phyloP scores from a whole-genome alignment of 2,329 filamentous ascomycete species.

The Aspergillus pseudoterreus region DNA sequence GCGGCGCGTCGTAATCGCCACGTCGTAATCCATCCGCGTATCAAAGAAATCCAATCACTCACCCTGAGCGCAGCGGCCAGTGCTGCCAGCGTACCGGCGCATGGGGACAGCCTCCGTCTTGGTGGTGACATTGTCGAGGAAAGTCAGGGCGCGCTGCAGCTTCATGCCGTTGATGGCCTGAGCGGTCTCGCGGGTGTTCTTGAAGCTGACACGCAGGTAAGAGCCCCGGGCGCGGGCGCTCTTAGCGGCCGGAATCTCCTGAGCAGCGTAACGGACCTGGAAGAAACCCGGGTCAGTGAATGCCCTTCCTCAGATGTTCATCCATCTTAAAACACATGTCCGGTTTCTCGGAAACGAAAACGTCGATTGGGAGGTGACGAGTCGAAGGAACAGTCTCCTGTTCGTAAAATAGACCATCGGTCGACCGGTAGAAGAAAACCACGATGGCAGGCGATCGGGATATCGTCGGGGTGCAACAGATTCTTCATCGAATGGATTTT shows the following conservation, averaged over 20 bases:
- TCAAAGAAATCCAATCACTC: slow-evolving; percentile 49
- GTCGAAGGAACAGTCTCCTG: no score
- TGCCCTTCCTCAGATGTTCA: slow-evolving; percentile 8
- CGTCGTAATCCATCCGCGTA: background rate
- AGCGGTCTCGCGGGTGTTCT: slow-evolving; percentile 99
- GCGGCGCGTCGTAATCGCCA: background rate
- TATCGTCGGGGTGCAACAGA: no score
- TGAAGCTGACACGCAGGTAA: slow-evolving; percentile 99
- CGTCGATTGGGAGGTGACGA: no score
- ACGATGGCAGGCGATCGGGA: no score
- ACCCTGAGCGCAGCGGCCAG: slow-evolving; percentile 96
- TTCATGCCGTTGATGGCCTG: slow-evolving; percentile 99
- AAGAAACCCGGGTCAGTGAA: slow-evolving; percentile 27
- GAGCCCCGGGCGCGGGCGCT: slow-evolving; percentile 96
- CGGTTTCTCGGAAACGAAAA: background rate
- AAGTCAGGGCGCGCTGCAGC: slow-evolving; percentile 87
- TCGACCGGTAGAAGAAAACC: no score
- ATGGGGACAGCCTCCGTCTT: slow-evolving; percentile 98
- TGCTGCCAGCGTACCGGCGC: slow-evolving; percentile 95
- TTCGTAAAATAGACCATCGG: no score
- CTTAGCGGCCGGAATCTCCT: slow-evolving; percentile 81
- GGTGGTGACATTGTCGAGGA: slow-evolving; percentile 96
- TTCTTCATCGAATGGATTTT: no score
- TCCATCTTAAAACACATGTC: background rate
- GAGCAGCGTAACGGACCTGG: slow-evolving; percentile 94